Evolutionary conservation across 495 filamentous ascomycete genomes (phyloP).

Genomic region (Alectoria sarmentosa): DNA sequence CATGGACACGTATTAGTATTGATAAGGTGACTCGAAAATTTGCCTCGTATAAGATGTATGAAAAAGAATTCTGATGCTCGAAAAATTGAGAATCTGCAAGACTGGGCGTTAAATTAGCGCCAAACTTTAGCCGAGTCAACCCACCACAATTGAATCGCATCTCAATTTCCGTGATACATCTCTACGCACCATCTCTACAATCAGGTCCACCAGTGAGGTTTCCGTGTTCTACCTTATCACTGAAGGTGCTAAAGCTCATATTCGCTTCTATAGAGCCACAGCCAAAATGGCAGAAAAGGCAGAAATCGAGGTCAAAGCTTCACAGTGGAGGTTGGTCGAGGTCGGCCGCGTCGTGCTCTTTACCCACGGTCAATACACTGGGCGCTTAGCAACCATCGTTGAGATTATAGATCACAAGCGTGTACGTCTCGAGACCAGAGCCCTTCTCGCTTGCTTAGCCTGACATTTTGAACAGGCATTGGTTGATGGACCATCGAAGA

Average conservation of each 20-base stretch:
- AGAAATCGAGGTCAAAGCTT: constrained; percentile 65
- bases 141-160: constrained; percentile 4
- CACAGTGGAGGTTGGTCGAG: constrained; percentile 86
- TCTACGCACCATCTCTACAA: background rate
- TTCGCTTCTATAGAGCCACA: constrained; percentile 26
- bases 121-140: constrained; percentile 16
- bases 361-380: constrained; percentile 65
- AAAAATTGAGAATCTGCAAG: constrained; percentile 3
- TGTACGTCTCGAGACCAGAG: constrained; percentile 55
- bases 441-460: background rate
- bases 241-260: constrained; percentile 25
- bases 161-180: background rate
- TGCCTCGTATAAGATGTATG: background rate
- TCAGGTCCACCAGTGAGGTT: constrained; percentile 10
- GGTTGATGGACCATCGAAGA: constrained; percentile 82
- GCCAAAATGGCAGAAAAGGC: constrained; percentile 57
- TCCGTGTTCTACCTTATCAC: background rate
- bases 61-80: no score
- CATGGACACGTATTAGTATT: background rate
- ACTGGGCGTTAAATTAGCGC: constrained; percentile 10
- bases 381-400: constrained; percentile 87
- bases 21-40: background rate
- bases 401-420: constrained; percentile 99
- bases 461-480: constrained; percentile 57
- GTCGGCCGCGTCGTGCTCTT: constrained; percentile 92